Evolutionary conservation across 202 grass and related monocot genomes (phyloP).

Genomic region (Bolboschoenoplectus hybrid): DNA sequence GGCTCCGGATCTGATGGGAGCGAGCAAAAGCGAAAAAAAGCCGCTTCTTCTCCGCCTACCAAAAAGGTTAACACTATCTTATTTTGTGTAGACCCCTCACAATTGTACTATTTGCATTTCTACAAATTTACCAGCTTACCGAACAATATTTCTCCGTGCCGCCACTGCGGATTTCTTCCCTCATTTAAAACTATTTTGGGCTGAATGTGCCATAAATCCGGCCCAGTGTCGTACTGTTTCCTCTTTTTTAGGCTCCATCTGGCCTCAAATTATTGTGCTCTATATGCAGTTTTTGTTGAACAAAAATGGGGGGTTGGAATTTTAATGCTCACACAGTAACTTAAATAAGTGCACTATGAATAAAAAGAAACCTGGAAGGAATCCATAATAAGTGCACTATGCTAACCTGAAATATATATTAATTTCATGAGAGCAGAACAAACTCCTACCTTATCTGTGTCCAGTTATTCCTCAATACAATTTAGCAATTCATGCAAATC

Average conservation of each 20-base stretch:
- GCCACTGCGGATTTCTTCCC: not conserved
- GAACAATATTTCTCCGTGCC: not conserved
- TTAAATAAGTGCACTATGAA: too few relatives aligned
- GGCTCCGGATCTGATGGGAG: slow-evolving; percentile 54
- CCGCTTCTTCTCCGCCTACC: slow-evolving; percentile 46
- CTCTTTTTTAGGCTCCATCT: not conserved
- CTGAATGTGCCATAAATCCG: not conserved
- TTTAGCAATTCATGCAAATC: not conserved
- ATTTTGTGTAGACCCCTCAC: not conserved
- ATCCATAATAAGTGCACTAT: not conserved
- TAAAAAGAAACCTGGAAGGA: too few relatives aligned
- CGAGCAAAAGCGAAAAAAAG: slow-evolving; percentile 40
- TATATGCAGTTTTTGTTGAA: not conserved
- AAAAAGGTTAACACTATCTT: slow-evolving; percentile 62
- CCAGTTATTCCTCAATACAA: not conserved
- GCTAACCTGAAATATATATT: not conserved
- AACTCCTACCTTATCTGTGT: not conserved
- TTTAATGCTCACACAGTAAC: too few relatives aligned
- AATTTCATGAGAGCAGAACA: not conserved
- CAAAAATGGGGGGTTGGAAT: not conserved
- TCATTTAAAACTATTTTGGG: slow-evolving; percentile 9
- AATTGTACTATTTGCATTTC: slow-evolving; percentile 3
- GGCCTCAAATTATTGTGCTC: not conserved
- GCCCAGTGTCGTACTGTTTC: not conserved
- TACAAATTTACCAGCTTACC: not conserved